Base-by-base conservation (phyloP, 139 green algal species). In the Limnomonas spitsbergensis region DNA sequence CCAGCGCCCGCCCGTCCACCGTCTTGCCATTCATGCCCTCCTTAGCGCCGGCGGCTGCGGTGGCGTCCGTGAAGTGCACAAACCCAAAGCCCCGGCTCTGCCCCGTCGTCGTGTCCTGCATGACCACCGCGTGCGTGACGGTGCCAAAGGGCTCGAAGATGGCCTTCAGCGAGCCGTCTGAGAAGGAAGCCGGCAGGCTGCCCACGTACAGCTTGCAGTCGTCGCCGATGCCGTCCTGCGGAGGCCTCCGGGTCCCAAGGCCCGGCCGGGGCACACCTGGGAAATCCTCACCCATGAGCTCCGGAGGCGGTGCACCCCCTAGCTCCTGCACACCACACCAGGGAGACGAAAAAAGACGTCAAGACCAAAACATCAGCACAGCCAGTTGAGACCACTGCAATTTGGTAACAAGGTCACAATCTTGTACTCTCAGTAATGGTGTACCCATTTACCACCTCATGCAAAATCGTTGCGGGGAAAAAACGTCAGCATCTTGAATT, bases 61-160 rank as follows among this genome's bases (percentile, higher is more conserved):
- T 69, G 1, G 84, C 74, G 71, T 93, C 89, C 29, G 87, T 84
- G 80, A 95, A 93, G 80, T 97, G 91, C 14, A 97, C 88, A 76
- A 98, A 98, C 14, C 93, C 94, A 81, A 94, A 98, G 69, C 91
- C 90, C 27, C 90, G 80, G 42, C 73, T 85, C 31, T 77, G 67
- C 32, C 85, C 85, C 66, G 93, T 88, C 3, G 93, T 26, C 2
- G 68, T 38, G 73, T 89, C 84, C 40, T 82, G 77, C 35, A 86
- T 75, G 53, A 89, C 81, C 39, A 76, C 73, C 24, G 79, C 70
- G 53, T 77, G 52, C 29, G 90, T 80, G 32, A 96, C 86, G 0
- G 74, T 84, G 20, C 90, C 92, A 38, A 89, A 91, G 2, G 92
- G 89, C 75, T 91, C 88, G 68, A 97, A 94, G 66, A 96, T 77